phyloP scores from a whole-genome alignment of 768 basidiomycete species.

The Boletus pseudo-olivaceus region DNA sequence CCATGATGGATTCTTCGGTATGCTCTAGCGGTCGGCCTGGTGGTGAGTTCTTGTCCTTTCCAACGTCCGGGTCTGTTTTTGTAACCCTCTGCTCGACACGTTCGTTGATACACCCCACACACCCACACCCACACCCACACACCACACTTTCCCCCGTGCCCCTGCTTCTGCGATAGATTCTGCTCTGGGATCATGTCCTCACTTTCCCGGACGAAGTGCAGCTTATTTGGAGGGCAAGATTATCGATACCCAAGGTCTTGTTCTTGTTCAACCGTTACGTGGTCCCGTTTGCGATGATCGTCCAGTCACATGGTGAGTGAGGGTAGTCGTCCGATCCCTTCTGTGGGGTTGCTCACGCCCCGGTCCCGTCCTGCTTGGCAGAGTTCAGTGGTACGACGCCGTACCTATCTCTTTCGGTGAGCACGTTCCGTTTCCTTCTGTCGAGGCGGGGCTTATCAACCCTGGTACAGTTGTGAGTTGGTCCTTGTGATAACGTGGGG shows the following conservation, averaged over 20 bases:
- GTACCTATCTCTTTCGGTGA: constrained; percentile 15
- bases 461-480: constrained; percentile 17
- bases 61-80: not conserved
- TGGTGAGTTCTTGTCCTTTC: constrained; percentile 12
- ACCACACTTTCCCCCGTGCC: not conserved
- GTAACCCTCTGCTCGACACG: not conserved
- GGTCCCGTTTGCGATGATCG: constrained; percentile 30
- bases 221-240: constrained; percentile 30
- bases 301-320: constrained; percentile 30
- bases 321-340: not conserved
- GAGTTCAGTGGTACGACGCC: constrained; percentile 22
- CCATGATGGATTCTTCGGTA: not conserved
- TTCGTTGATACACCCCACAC: not conserved
- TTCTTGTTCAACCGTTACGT: constrained; percentile 35
- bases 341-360: not conserved
- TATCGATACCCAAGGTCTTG: constrained; percentile 29
- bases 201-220: constrained; percentile 34
- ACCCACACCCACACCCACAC: not conserved
- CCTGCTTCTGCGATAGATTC: constrained; percentile 17
- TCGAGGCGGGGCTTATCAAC: not conserved
- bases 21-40: constrained; percentile 21
- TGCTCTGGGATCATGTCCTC: constrained; percentile 34
- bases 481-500: not conserved
- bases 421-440: not conserved
- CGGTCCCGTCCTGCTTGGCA: not conserved